Percentiles rank a stretch among this genome's conserved stretches.
These are phyloP conservation scores for Heracleum sosnowskyi DNA, from an alignment of 129 eudicot genomes.

Conservation along the genomic window DNA sequence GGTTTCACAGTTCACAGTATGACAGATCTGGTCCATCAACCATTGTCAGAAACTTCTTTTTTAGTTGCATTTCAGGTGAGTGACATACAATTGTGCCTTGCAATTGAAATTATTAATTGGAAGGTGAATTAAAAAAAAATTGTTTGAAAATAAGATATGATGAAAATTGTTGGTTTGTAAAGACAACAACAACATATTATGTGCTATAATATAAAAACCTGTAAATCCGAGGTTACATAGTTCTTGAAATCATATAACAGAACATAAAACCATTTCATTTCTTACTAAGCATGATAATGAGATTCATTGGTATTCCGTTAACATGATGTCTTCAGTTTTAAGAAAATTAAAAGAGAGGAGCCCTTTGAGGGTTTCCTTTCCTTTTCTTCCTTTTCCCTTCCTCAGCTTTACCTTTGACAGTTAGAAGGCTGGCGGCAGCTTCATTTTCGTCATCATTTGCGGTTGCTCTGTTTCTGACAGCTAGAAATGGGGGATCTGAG, in stretches of 20 bases:
- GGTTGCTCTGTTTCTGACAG: not conserved
- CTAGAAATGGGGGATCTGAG: slow-evolving; percentile 9
- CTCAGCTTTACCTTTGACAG: not conserved
- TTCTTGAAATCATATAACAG: not conserved
- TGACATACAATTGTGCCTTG: no score
- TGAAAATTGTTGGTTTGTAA: no score
- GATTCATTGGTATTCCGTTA: not conserved
- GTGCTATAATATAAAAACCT: not conserved
- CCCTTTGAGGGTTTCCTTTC: slow-evolving; percentile 43
- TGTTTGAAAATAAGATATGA: no score
- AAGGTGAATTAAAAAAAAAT: no score
- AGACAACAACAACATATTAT: no score
- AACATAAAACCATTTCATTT: not conserved
- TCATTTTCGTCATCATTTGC: no score
- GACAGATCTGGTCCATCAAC: not conserved
- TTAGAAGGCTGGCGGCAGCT: not conserved
- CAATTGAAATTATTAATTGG: no score
- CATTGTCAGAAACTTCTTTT: no score
- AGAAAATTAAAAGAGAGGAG: slow-evolving; percentile 20
- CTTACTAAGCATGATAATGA: not conserved
- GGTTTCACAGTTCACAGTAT: no score
- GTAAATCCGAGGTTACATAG: not conserved
- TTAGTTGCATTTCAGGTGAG: no score
- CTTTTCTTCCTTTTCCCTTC: slow-evolving; percentile 17
- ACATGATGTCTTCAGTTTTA: not conserved